Evolutionary conservation across 1,284 basidiomycete species (phyloP), one percentile per base, ranked within the genome.

Genomic region (Lentinula novae-zelandiae): DNA sequence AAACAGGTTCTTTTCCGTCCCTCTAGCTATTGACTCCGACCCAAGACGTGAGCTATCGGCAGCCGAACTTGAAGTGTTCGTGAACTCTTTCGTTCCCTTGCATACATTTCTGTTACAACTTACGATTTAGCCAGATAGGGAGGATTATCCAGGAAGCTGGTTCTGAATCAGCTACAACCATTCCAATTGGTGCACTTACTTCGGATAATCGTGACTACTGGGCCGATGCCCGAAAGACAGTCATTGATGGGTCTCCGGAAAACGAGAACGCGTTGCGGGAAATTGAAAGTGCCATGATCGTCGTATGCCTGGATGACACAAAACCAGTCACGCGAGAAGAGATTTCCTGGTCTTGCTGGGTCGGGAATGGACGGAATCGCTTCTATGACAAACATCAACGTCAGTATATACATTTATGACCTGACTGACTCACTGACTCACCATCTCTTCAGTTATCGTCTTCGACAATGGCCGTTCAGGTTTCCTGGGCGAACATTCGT

Each of bases 321-420:
- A 80, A 81, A 58, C 93, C 93, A 0, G 77, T 91, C 48, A 93
- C 90, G 12, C 81, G 92, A 40, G 93, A 98, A 67, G 87, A 94
- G 46, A 81, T 90, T 17, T 90, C 90, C 60, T 93, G 92, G 89
- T 79, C 76, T 22, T 86, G 90, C 63, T 99, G 96, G 96, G 90
- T 90, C 33, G 96, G 96, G 49, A 87, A 97, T 66, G 95, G 93
- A 48, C 82, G 87, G 65, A 98, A 98, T 76, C 82, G 96, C 63
- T 99, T 93, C 83, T 98, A 92, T 72, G 97, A 99, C 81, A 99
- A 99, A 77, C 96, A 99, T 73, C 92, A 98, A 73, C 71, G 92
- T 93, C 73, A 63, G 88, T 79, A 1, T 31, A 50, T 31, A 10
- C 17, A 8, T 0, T 5, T 15, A 9, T 34, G 34, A 56, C n/a